A percentile compares a stretch with the other conserved stretches of the same genome.
phyloP scores from a whole-genome alignment of 2,329 filamentous ascomycete species.

The Neonectria ditissima region DNA sequence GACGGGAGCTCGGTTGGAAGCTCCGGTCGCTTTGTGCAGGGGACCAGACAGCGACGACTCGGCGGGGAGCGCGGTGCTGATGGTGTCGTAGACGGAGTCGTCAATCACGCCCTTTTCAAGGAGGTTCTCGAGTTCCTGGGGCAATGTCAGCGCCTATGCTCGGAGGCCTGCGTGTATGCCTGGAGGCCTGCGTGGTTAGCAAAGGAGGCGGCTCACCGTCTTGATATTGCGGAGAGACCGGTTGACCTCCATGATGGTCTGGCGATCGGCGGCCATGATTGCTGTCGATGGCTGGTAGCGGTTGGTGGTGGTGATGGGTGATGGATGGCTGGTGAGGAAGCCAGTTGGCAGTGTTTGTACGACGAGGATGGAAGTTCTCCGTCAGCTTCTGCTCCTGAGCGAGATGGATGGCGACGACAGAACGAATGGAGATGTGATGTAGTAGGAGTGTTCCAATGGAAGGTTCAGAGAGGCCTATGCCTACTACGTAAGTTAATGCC shows the following conservation, averaged over 20 bases:
- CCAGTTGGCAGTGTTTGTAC: background rate
- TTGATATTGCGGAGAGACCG: slow-evolving; percentile 89
- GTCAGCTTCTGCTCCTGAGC: background rate
- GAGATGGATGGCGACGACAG: slow-evolving; percentile 3
- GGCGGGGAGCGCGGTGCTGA: slow-evolving; percentile 79
- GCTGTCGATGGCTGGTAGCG: slow-evolving; percentile 8
- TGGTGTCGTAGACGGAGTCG: slow-evolving; percentile 78
- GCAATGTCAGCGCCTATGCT: slow-evolving; percentile 19
- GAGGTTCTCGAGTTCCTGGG: slow-evolving; percentile 89
- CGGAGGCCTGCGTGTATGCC: background rate
- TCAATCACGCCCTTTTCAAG: slow-evolving; percentile 84
- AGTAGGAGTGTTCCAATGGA: background rate
- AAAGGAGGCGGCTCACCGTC: slow-evolving; percentile 66
- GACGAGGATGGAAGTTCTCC: background rate
- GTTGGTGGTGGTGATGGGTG: too few species aligned
- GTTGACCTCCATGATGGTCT: slow-evolving; percentile 77
- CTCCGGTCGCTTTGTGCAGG: slow-evolving; percentile 54
- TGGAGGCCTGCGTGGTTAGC: background rate
- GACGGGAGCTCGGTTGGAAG: slow-evolving; percentile 49
- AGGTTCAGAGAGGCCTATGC: slow-evolving; percentile 5
- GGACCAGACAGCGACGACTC: slow-evolving; percentile 71
- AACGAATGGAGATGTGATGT: slow-evolving; percentile 4
- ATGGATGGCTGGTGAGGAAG: background rate
- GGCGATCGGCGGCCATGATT: slow-evolving; percentile 64
- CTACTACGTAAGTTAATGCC: too few species aligned